These are phyloP conservation scores for Cladochytrium replicatum DNA, from an alignment of 192 early-diverging fungal species.

Conservation along the genomic window DNA sequence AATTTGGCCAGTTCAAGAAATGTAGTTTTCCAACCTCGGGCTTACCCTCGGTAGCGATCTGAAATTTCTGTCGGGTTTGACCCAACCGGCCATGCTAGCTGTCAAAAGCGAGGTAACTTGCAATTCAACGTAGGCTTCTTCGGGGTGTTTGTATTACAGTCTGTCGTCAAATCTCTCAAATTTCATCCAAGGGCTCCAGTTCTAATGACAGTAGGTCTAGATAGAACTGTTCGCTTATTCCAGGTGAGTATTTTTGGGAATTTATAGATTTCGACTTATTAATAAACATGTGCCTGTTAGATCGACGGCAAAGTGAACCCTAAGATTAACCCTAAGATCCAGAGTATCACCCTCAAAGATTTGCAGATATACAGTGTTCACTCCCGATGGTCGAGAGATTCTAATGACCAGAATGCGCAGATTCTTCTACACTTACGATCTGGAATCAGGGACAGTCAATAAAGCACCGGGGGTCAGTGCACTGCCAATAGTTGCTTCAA, in stretches of 20 bases:
- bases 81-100: too few relatives aligned
- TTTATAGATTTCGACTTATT: background rate
- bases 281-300: slow-evolving; percentile 16
- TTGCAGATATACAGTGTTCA: slow-evolving; percentile 76
- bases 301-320: slow-evolving; percentile 89
- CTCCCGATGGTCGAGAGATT: slow-evolving; percentile 61
- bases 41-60: too few relatives aligned
- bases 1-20: too few relatives aligned
- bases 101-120: too few relatives aligned
- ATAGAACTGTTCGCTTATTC: slow-evolving; percentile 81
- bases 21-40: too few relatives aligned
- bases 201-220: slow-evolving; percentile 77
- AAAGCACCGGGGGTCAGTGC: slow-evolving; percentile 62
- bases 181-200: slow-evolving; percentile 90
- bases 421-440: slow-evolving; percentile 76
- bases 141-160: too few relatives aligned
- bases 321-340: too few relatives aligned
- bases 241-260: slow-evolving; percentile 31
- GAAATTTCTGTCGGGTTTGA: too few relatives aligned
- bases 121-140: too few relatives aligned
- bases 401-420: slow-evolving; percentile 67
- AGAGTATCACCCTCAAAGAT: slow-evolving; percentile 81
- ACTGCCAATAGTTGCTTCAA: too few relatives aligned
- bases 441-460: slow-evolving; percentile 64
- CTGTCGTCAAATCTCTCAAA: slow-evolving; percentile 52